Evolutionary conservation across 495 filamentous ascomycete genomes (phyloP), one percentile per base, ranked within the genome.

Genomic region (Pyronema omphalodes): DNA sequence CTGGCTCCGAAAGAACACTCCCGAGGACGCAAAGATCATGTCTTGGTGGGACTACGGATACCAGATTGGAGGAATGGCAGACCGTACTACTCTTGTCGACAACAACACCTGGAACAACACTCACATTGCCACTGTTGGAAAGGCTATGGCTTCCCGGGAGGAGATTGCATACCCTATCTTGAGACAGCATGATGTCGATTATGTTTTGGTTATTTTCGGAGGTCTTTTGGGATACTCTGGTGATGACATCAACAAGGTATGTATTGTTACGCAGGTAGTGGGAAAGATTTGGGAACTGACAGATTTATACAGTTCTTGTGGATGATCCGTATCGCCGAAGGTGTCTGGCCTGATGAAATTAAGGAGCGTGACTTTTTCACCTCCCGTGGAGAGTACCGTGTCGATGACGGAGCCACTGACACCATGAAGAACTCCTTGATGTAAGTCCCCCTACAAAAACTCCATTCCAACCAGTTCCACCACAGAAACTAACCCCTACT

Each of bases 91-190:
- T 0, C 74, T 99, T 40, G 93, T 99, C 15, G 93, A 99, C 71
- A 99, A 99, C 72, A 99, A 99, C 70, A 99, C 93, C 12, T 99
- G 93, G 93, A 99, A 99, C 71, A 99, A 99, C 71, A 99, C 93
- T 9, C 93, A 99, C 67, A 99, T 99, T 68, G 93, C 93, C 39
- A 99, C 93, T 11, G 93, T 99, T 48, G 93, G 93, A 59, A 99
- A 99, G 71, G 93, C 93, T 11, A 99, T 99, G 93, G 88, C 83
- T 72, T 93, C 86, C 5, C 74, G 86, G 47, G 93, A 99, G 69
- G 93, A 96, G 67, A 88, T 96, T 70, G 91, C 86, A 72, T 99
- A 96, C 68, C 89, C 91, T 0, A 99, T 99, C 62, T 83, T 99
- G 72, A 79, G 88, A 52, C 85, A 96, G 67, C 93, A 99, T 65